Conservation (phyloP, 2,329 filamentous ascomycete genomes). For the Exserohilum rostratum region DNA sequence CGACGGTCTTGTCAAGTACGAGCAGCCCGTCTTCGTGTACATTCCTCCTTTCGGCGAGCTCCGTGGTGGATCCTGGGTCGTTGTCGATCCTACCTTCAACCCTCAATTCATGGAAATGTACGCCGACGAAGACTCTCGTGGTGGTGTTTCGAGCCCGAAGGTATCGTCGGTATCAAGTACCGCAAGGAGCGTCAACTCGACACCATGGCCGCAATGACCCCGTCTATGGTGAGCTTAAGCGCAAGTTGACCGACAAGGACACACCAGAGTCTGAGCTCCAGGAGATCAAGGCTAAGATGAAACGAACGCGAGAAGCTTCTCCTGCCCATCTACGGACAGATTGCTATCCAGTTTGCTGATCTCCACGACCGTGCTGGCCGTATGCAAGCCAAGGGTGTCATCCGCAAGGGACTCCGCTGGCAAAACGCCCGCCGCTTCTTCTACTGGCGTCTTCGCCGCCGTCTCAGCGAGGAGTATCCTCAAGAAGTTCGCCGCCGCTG, state of each 20-base stretch:
- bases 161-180: slow-evolving; percentile 99
- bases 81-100: slow-evolving; percentile 98
- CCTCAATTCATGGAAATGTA: slow-evolving; percentile 99
- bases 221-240: slow-evolving; percentile 81
- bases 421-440: slow-evolving; percentile 92
- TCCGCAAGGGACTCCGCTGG: slow-evolving; percentile 85
- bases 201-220: slow-evolving; percentile 95
- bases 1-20: slow-evolving; percentile 95
- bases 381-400: slow-evolving; percentile 97
- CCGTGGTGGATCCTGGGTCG: slow-evolving; percentile 98
- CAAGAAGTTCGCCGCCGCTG: slow-evolving; percentile 73
- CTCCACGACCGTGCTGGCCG: slow-evolving; percentile 95
- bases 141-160: slow-evolving; percentile 97
- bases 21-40: slow-evolving; percentile 99
- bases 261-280: slow-evolving; percentile 76
- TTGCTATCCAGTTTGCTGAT: slow-evolving; percentile 96
- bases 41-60: slow-evolving; percentile 96
- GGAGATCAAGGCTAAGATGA: slow-evolving; percentile 83
- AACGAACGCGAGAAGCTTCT: slow-evolving; percentile 83
- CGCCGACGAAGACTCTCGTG: slow-evolving; percentile 90
- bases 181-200: slow-evolving; percentile 95
- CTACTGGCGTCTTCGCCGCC: slow-evolving; percentile 98
- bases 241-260: slow-evolving; percentile 70
- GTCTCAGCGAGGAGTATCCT: slow-evolving; percentile 98
- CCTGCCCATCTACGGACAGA: slow-evolving; percentile 90